A percentile compares a stretch with the other conserved stretches of the same genome.
phyloP scores from a whole-genome alignment of 371 early-diverging fungal species.

The Apophysomyces elegans region DNA sequence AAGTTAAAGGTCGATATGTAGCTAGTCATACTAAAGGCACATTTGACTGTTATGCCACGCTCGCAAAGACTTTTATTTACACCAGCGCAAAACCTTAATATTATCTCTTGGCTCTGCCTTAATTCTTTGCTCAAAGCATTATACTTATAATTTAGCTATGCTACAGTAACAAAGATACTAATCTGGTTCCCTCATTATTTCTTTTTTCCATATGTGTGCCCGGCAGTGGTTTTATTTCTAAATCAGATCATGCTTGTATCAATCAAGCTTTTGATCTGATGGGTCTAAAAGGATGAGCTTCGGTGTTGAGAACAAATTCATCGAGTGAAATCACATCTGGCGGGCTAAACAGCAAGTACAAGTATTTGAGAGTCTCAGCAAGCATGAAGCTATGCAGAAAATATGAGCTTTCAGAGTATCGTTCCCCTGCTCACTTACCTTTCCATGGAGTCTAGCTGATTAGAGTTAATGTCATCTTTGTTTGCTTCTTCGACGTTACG shows the following conservation, averaged over 20 bases:
- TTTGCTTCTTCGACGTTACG: conserved; percentile 51
- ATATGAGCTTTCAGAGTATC: neutral
- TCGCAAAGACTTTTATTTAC: too few relatives aligned
- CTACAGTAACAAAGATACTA: too few relatives aligned
- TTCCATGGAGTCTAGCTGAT: conserved; percentile 53
- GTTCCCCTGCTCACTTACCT: conserved; percentile 24
- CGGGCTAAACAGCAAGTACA: conserved; percentile 76
- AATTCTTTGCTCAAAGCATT: too few relatives aligned
- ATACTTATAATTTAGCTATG: too few relatives aligned
- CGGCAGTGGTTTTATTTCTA: neutral
- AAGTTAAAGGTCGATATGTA: too few relatives aligned
- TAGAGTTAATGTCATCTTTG: conserved; percentile 35
- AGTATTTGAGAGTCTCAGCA: conserved; percentile 89
- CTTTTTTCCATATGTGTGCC: too few relatives aligned
- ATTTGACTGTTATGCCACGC: too few relatives aligned
- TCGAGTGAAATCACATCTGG: conserved; percentile 69
- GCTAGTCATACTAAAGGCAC: too few relatives aligned
- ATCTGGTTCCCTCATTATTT: too few relatives aligned
- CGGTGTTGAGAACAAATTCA: conserved; percentile 76
- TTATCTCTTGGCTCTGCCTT: too few relatives aligned
- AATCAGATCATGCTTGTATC: neutral
- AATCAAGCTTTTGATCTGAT: neutral
- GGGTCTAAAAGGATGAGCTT: conserved; percentile 68
- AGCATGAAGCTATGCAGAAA: conserved; percentile 68
- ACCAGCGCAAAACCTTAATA: too few relatives aligned